Evolutionary conservation across 352 stramenopile species (phyloP).

Genomic region (Globisporangium uncinulatum): DNA sequence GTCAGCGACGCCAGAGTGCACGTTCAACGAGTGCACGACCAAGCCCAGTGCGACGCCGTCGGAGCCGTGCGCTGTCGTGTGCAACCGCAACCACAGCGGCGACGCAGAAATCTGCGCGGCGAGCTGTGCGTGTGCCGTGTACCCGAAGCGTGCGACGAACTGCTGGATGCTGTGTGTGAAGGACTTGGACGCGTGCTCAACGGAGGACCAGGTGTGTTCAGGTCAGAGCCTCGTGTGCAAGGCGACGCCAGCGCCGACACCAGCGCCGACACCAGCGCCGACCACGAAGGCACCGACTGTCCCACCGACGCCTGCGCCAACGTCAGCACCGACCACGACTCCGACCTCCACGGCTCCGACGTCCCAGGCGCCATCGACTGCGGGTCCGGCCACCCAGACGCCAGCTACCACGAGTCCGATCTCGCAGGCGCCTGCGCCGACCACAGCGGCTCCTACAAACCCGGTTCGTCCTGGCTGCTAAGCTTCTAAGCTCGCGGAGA

Average conservation of each 20-base stretch:
- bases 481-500: background rate
- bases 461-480: background rate
- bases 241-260: background rate
- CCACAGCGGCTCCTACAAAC: background rate
- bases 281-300: background rate
- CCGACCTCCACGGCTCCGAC: background rate
- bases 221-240: conserved; percentile 3
- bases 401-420: background rate
- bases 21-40: conserved; percentile 22
- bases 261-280: background rate
- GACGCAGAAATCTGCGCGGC: conserved; percentile 18
- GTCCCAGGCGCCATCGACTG: background rate
- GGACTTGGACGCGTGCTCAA: conserved; percentile 13
- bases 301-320: background rate
- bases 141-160: conserved; percentile 19
- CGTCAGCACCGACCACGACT: background rate
- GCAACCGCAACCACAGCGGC: conserved; percentile 30
- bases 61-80: conserved; percentile 27
- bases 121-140: conserved; percentile 22
- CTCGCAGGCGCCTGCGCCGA: background rate
- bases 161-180: conserved; percentile 61
- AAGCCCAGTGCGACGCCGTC: conserved; percentile 21
- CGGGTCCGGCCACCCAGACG: background rate
- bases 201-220: conserved; percentile 3
- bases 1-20: conserved; percentile 25